Evolutionary conservation across 2,329 filamentous ascomycete species (phyloP).

Genomic region (Plenodomus lindquistii): DNA sequence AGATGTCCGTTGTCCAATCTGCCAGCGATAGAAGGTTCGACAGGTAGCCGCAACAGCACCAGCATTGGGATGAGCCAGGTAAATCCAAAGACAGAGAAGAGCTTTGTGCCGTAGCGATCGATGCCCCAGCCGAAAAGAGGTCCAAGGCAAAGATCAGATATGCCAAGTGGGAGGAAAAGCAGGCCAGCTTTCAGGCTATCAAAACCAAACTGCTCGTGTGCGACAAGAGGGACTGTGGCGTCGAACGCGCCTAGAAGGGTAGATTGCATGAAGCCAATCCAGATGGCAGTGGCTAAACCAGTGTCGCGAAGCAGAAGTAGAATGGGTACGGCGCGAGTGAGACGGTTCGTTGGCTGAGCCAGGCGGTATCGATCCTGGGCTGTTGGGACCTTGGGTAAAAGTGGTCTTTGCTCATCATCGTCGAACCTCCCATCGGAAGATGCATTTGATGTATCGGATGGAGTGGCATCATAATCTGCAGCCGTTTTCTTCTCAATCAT

Average conservation of each 20-base stretch:
- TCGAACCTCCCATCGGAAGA: conserved; percentile 13
- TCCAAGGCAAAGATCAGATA: conserved; percentile 50
- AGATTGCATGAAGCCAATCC: conserved; percentile 39
- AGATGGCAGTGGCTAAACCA: conserved; percentile 34
- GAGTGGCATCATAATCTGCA: conserved; percentile 43
- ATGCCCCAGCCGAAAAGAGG: conserved; percentile 54
- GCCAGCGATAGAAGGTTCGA: conserved; percentile 14
- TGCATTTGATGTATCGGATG: conserved; percentile 5
- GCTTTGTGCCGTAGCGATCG: conserved; percentile 52
- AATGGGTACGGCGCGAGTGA: conserved; percentile 53
- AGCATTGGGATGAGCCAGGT: conserved; percentile 49
- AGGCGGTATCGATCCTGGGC: conserved; percentile 48
- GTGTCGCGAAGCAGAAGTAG: conserved; percentile 47
- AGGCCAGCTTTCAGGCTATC: conserved; percentile 50
- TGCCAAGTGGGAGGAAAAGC: conserved; percentile 52
- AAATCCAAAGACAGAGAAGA: conserved; percentile 49
- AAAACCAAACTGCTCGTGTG: conserved; percentile 50
- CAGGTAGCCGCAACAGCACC: conserved; percentile 49
- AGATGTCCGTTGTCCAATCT: conserved; percentile 30
- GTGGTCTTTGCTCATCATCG: conserved; percentile 29
- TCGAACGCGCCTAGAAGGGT: conserved; percentile 52
- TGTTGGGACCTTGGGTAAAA: conserved; percentile 26
- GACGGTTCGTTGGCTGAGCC: conserved; percentile 42
- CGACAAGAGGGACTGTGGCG: conserved; percentile 53
- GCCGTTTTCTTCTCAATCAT: conserved; percentile 68